Evolutionary conservation across 2,329 filamentous ascomycete genomes (phyloP), one percentile per base, ranked within the genome.

Genomic region (Nannizziopsis arthrosporioides): DNA sequence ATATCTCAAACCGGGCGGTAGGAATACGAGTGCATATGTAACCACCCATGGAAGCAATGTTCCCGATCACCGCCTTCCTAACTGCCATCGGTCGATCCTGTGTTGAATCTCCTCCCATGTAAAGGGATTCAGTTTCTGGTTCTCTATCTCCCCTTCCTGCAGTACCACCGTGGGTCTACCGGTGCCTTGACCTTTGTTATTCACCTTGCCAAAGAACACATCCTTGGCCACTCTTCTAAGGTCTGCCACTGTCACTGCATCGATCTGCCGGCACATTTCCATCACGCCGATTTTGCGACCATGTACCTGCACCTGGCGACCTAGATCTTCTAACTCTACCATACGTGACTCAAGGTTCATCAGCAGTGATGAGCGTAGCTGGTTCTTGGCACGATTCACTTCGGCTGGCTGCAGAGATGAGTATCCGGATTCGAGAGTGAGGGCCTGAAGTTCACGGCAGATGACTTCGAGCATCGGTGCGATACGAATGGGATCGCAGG

Each of bases 311-410:
- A 98, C 87, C 65, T 95, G 90, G 53, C 92, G 74, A 17, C 92
- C 92, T 0, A 98, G 75, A 63, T 98, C 92, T 68, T 98, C 92
- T 5, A 98, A 77, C 70, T 96, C 92, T 8, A 98, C 88, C 88
- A 98, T 95, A 51, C 92, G 78, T 57, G 81, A 88, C 71, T 98
- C 92, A 22, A 98, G 78, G 68, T 98, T 98, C 92, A 98, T 98
- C 43, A 98, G 76, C 36, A 98, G 73, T 49, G 80, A 85, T 11
- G 82, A 89, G 37, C 89, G 80, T 12, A 98, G 79, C 71, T 98
- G 92, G 66, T 98, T 98, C 77, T 98, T 98, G 14, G 92, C 92
- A 43, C 92, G 82, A 61, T 81, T 80, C 50, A 98, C 90, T 68
- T 98, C 92, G 32, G 73, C 75, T 1, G 79, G 69, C 56, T 82